These are phyloP conservation scores for Lactifluus piperatus DNA, from an alignment of 768 basidiomycete genomes.

Conservation along the genomic window DNA sequence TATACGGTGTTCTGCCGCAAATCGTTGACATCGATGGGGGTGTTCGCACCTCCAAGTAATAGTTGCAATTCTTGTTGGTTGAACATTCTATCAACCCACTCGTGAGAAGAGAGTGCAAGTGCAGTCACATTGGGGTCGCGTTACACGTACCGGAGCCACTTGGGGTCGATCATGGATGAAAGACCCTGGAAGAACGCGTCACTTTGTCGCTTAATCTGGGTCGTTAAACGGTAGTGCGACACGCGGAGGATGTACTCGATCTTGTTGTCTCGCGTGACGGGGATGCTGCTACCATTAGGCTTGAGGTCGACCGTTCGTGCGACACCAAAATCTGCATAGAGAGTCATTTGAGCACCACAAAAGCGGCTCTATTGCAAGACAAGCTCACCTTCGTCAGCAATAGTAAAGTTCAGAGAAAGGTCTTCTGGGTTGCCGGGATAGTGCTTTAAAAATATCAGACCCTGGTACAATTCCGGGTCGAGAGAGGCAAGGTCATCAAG, in stretches of 20 bases:
- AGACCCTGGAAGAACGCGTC: constrained; percentile 88
- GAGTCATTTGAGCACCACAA: not conserved
- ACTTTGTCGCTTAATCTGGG: constrained; percentile 79
- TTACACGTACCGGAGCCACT: constrained; percentile 62
- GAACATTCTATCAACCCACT: constrained; percentile 62
- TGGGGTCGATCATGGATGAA: constrained; percentile 83
- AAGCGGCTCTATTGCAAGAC: not conserved
- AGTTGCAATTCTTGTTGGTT: constrained; percentile 95
- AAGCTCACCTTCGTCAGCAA: constrained; percentile 69
- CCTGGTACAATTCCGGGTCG: constrained; percentile 88
- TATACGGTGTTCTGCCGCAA: constrained; percentile 69
- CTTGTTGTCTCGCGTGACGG: constrained; percentile 84
- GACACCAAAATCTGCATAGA: constrained; percentile 65
- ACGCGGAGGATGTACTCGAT: constrained; percentile 86
- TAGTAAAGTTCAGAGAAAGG: constrained; percentile 80
- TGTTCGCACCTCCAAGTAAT: constrained; percentile 80
- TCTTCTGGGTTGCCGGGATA: constrained; percentile 84
- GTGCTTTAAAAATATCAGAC: constrained; percentile 88
- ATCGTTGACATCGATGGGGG: constrained; percentile 80
- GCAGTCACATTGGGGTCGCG: not conserved
- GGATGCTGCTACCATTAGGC: constrained; percentile 68
- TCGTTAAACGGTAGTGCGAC: constrained; percentile 80
- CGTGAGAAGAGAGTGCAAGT: not conserved
- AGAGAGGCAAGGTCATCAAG: constrained; percentile 88
- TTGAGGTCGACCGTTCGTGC: constrained; percentile 71